Percentiles rank a stretch among this genome's conserved stretches.
phyloP scores from a whole-genome alignment of 1,139 yeast species.

The Saccharomyces uvarum region DNA sequence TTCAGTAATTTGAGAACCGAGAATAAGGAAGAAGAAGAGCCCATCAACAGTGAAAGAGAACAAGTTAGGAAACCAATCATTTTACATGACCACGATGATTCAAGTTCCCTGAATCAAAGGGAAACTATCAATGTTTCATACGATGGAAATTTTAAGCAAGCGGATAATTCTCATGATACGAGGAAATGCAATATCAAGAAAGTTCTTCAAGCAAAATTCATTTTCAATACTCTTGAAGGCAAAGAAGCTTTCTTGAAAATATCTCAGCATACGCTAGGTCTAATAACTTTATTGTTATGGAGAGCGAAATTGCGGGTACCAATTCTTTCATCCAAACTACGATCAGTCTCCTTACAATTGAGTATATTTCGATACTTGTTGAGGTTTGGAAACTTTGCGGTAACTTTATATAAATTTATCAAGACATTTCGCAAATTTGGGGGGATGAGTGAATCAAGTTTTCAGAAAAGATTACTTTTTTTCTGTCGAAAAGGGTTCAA shows the following conservation, averaged over 20 bases:
- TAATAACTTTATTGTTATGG: neutral
- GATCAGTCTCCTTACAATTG: constrained; percentile 40
- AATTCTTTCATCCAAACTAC: neutral
- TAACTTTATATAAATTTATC: neutral
- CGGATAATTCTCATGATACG: neutral
- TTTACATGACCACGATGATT: neutral
- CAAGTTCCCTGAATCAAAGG: neutral
- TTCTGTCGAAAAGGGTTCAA: neutral
- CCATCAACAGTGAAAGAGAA: neutral
- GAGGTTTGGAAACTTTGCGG: constrained; percentile 67
- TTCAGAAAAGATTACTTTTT: neutral
- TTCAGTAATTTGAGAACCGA: neutral
- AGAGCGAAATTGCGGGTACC: neutral
- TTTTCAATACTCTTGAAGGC: neutral
- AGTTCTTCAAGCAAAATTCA: neutral
- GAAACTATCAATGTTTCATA: neutral
- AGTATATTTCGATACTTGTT: constrained; percentile 59
- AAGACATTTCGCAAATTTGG: neutral
- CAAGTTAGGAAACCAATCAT: neutral
- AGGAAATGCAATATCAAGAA: neutral
- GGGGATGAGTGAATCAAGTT: neutral
- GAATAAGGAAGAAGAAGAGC: neutral
- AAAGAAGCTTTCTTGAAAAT: neutral
- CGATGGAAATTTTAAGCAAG: neutral
- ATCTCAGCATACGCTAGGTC: neutral